A percentile compares a stretch with the other conserved stretches of the same genome.
Evolutionary conservation across 371 early-diverging fungal species (phyloP).

Genomic region (Rhizopus stolonifer): DNA sequence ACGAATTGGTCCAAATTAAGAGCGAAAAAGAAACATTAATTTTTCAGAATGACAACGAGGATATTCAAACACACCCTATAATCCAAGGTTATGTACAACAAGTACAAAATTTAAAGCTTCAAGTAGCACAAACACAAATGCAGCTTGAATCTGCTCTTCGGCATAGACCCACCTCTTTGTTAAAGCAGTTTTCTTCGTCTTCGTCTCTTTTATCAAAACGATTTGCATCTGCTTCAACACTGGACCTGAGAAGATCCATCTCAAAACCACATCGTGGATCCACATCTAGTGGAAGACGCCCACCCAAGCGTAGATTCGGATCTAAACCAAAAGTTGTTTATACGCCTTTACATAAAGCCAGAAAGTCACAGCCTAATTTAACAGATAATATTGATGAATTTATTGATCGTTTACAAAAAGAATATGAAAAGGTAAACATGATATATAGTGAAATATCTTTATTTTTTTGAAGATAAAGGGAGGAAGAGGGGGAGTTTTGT

Average conservation of each 20-base stretch:
- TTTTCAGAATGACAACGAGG: slow-evolving; percentile 9
- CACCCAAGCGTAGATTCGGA: not conserved
- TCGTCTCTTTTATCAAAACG: not conserved
- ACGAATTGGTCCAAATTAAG: slow-evolving; percentile 41
- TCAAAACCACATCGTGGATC: not conserved
- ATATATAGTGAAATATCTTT: too few species aligned
- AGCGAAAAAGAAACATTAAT: slow-evolving; percentile 52
- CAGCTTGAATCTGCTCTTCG: slow-evolving; percentile 1
- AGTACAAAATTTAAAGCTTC: slow-evolving; percentile 39
- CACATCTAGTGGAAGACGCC: too few species aligned
- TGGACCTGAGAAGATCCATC: not conserved
- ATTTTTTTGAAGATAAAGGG: not conserved
- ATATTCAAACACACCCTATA: slow-evolving; percentile 40
- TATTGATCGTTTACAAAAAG: slow-evolving; percentile 4
- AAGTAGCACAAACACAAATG: slow-evolving; percentile 33
- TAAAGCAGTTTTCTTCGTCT: not conserved
- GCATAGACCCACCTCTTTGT: not conserved
- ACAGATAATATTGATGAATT: slow-evolving; percentile 8
- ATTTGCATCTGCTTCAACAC: too few species aligned
- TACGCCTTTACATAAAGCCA: not conserved
- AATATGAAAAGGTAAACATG: slow-evolving; percentile 3
- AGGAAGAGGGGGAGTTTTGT: slow-evolving; percentile 10
- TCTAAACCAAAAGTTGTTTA: not conserved
- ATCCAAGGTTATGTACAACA: slow-evolving; percentile 36
- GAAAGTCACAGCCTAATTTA: not conserved